Conservation (phyloP, 192 early-diverging fungal genomes). For the Coemansia sp. region DNA sequence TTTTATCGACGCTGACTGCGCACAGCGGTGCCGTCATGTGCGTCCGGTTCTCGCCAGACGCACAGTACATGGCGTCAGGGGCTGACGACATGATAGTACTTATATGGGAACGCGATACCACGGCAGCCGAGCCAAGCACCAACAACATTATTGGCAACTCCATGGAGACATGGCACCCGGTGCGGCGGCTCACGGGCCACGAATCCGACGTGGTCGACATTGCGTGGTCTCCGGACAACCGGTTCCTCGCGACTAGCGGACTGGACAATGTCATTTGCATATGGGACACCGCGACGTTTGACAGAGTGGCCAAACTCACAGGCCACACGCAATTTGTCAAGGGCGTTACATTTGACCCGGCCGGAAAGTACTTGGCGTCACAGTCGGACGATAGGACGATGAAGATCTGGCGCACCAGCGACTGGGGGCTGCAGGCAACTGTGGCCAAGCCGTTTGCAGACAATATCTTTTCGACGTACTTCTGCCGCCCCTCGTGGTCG, state of each 20-base stretch:
- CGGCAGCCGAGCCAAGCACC: not conserved
- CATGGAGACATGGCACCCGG: constrained; percentile 68
- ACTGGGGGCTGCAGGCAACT: constrained; percentile 80
- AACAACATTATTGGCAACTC: not conserved
- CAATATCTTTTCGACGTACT: constrained; percentile 87
- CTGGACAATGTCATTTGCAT: constrained; percentile 81
- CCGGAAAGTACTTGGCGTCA: constrained; percentile 87
- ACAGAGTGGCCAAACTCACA: constrained; percentile 63
- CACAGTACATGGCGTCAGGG: constrained; percentile 79
- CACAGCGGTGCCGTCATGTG: constrained; percentile 91
- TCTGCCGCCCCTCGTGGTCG: constrained; percentile 91
- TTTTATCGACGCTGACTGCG: constrained; percentile 76
- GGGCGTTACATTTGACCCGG: constrained; percentile 95
- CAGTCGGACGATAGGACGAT: constrained; percentile 92
- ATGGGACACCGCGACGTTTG: constrained; percentile 84
- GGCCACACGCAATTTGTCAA: constrained; percentile 90
- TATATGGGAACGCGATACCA: constrained; percentile 81
- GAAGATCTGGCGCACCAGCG: constrained; percentile 81
- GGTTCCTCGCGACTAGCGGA: constrained; percentile 86
- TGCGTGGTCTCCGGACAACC: constrained; percentile 86
- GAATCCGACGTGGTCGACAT: constrained; percentile 91
- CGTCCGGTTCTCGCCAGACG: constrained; percentile 77
- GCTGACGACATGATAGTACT: constrained; percentile 92
- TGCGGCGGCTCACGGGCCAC: constrained; percentile 77
- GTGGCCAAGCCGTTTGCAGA: constrained; percentile 72